Evolutionary conservation across 164 flowering plant genomes (phyloP).

Genomic region (Liquidambar formosana): DNA sequence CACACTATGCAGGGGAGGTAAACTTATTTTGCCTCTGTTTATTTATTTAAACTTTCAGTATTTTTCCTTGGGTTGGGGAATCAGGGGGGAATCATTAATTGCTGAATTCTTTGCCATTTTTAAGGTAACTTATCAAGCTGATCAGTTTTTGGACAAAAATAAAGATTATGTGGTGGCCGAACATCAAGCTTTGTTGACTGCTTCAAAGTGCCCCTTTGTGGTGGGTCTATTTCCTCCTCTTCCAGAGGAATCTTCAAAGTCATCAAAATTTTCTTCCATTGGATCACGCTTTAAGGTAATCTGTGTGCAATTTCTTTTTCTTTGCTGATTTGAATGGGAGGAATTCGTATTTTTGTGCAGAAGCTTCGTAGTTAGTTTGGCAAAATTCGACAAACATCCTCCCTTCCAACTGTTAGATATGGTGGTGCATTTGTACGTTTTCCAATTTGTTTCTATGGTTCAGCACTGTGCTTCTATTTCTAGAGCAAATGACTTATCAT

Average conservation of each 20-base stretch:
- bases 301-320: neutral
- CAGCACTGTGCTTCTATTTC: neutral
- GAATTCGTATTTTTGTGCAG: neutral
- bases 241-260: slow-evolving; percentile 75
- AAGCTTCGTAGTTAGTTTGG: too few relatives aligned
- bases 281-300: slow-evolving; percentile 90
- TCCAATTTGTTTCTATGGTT: neutral
- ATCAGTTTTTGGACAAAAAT: slow-evolving; percentile 87
- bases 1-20: slow-evolving; percentile 99
- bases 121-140: slow-evolving; percentile 82
- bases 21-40: neutral
- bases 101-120: slow-evolving; percentile 8
- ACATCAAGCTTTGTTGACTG: slow-evolving; percentile 81
- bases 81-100: neutral
- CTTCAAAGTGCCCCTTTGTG: slow-evolving; percentile 82
- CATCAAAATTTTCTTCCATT: slow-evolving; percentile 91
- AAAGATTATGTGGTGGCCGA: slow-evolving; percentile 98
- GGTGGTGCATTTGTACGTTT: neutral
- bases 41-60: neutral
- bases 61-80: neutral
- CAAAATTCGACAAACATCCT: neutral
- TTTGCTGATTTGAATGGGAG: neutral
- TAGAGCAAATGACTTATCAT: neutral
- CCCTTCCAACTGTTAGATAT: neutral
- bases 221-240: slow-evolving; percentile 73